These are phyloP conservation scores for Pseudogymnoascus sp. DNA, from an alignment of 2,329 filamentous ascomycete species.

Conservation along the genomic window DNA sequence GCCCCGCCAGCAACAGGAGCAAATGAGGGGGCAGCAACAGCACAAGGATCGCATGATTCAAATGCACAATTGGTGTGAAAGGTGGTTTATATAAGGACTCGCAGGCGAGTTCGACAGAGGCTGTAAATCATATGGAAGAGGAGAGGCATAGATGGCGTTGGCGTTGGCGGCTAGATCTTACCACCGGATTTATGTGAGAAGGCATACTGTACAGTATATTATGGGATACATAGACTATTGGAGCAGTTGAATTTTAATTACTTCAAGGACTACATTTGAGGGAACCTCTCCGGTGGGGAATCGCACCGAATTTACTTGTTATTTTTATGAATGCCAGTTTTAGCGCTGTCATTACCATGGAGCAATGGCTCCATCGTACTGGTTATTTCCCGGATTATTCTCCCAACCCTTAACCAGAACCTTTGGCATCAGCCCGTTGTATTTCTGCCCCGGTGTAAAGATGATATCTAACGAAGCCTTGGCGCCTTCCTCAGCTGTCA, in stretches of 20 bases:
- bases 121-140: neutral
- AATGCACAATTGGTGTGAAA: neutral
- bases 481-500: slow-evolving; percentile 34
- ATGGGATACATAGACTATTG: neutral
- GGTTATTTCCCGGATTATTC: slow-evolving; percentile 5
- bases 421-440: slow-evolving; percentile 13
- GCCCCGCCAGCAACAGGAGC: no score
- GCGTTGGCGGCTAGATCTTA: neutral
- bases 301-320: neutral
- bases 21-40: no score
- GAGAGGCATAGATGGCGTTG: neutral
- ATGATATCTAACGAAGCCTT: slow-evolving; percentile 17
- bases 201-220: neutral
- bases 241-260: neutral
- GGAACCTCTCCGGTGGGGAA: neutral
- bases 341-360: neutral
- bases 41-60: no score
- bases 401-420: slow-evolving; percentile 15
- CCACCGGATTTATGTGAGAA: neutral
- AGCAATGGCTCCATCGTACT: slow-evolving; percentile 3
- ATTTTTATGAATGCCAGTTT: neutral
- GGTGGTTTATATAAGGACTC: neutral
- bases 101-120: neutral
- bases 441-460: neutral
- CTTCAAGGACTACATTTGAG: neutral